Conservation (phyloP, 495 filamentous ascomycete species). For the Hypoxylon lenormandii region DNA sequence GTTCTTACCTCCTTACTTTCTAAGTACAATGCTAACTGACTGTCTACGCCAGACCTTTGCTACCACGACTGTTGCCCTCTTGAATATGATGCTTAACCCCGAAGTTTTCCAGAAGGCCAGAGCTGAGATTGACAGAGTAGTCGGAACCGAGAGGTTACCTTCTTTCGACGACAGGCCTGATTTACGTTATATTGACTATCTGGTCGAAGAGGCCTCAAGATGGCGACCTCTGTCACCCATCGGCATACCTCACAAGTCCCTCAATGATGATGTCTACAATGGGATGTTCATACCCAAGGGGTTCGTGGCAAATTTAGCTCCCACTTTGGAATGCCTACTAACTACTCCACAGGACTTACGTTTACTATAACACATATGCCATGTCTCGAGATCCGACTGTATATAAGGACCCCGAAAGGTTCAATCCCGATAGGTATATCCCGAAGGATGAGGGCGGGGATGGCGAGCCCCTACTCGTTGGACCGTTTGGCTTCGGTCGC, state of each 20-base stretch:
- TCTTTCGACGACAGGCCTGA: conserved; percentile 62
- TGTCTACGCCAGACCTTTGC: conserved; percentile 49
- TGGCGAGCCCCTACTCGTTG: conserved; percentile 63
- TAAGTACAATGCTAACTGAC: conserved; percentile 1
- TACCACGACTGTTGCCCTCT: conserved; percentile 56
- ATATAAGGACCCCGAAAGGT: conserved; percentile 57
- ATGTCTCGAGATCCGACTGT: conserved; percentile 58
- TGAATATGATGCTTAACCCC: conserved; percentile 59
- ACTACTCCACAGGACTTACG: conserved; percentile 48
- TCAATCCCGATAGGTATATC: conserved; percentile 62
- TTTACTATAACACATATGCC: conserved; percentile 62
- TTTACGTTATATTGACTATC: conserved; percentile 63
- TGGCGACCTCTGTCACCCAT: conserved; percentile 72
- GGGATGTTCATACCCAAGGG: conserved; percentile 64
- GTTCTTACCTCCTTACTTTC: conserved; percentile 4
- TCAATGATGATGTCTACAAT: conserved; percentile 65
- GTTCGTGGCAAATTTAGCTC: background rate
- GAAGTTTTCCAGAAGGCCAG: conserved; percentile 66
- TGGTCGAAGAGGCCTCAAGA: conserved; percentile 70
- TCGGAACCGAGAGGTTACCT: conserved; percentile 62
- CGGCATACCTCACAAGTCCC: conserved; percentile 69
- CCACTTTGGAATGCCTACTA: background rate
- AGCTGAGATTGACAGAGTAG: conserved; percentile 68
- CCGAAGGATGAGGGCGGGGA: conserved; percentile 58
- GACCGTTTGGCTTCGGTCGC: conserved; percentile 67